These are phyloP conservation scores for Aspergillus jensenii DNA, from an alignment of 2,329 filamentous ascomycete genomes.

Conservation along the genomic window DNA sequence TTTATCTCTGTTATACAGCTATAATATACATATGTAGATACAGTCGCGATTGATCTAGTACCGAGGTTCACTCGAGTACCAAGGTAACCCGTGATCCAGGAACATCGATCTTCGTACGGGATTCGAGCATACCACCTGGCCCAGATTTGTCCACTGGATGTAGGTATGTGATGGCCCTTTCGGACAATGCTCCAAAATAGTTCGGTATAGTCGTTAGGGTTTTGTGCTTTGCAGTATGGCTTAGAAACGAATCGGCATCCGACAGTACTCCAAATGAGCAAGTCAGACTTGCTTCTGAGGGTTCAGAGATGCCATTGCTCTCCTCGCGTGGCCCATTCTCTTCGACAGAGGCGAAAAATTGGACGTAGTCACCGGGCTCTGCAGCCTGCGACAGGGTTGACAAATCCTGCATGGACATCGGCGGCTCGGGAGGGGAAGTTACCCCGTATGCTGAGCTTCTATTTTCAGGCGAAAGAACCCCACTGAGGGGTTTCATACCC, in stretches of 20 bases:
- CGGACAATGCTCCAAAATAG: conserved; percentile 41
- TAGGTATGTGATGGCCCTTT: conserved; percentile 37
- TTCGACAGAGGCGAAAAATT: conserved; percentile 42
- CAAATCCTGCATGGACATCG: conserved; percentile 29
- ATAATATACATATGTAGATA: background rate
- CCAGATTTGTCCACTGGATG: conserved; percentile 20
- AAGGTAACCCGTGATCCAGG: conserved; percentile 32
- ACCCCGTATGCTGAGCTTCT: background rate
- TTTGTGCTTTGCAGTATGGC: conserved; percentile 4
- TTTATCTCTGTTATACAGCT: background rate
- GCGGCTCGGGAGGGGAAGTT: conserved; percentile 20
- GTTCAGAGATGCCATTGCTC: background rate
- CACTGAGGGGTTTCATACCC: conserved; percentile 21
- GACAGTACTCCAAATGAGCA: conserved; percentile 35
- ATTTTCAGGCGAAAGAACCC: conserved; percentile 22
- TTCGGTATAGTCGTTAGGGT: conserved; percentile 27
- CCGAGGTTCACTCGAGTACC: conserved; percentile 10
- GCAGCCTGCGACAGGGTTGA: conserved; percentile 41
- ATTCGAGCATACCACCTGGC: conserved; percentile 10
- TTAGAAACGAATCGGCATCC: conserved; percentile 22
- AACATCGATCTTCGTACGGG: conserved; percentile 36
- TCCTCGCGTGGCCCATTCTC: conserved; percentile 6
- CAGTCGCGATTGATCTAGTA: background rate
- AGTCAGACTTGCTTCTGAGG: conserved; percentile 15
- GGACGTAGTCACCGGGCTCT: conserved; percentile 38